Evolutionary conservation across 106 monocot genomes (phyloP), one percentile per base, ranked within the genome.

Genomic region (Ottelia alismoides): DNA sequence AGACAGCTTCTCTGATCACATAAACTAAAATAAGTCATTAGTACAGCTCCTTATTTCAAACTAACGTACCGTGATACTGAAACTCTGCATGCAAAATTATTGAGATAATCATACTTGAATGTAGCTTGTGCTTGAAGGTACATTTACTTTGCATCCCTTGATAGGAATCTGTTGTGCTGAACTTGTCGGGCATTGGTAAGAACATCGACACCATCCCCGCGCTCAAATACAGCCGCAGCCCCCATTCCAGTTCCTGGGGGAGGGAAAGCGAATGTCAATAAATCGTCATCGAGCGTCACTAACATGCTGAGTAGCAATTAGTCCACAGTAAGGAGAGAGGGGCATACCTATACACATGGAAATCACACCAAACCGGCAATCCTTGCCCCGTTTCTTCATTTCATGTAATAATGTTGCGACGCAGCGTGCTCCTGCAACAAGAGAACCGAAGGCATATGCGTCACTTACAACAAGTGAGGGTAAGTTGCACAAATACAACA

Each of bases 141-240:
- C 11, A 26, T 14, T 67, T 76, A 73, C 53, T 78, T 46, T 0
- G 92, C 75, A 65, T 83, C 72, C 74, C 60, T 87, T 3, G 87
- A 83, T 20, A 87, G 29, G 11, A 77, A 31, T 46, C 59, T 79
- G 2, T 54, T 56, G 20, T 70, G 40, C 27, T 70, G 56, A 25
- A 62, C 56, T 47, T 31, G 56, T 20, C 78, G 55, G 10, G 49
- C 98, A 59, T 98, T 98, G 35, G 57, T 72, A 27, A 90, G 82
- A 25, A 51, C 56, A 65, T 90, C 98, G 1, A 86, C 79, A 1
- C 61, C 61, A 62, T 98, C 98, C 2, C 90, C 98, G 65, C 98
- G 68, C 61, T 98, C 98, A 62, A 98, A 90, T 21, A 98, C 82
- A 22, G 98, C 98, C 16, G 90, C 90, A 29, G 98, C 89, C 9